These are phyloP conservation scores for Talaromyces islandicus DNA, from an alignment of 2,329 filamentous ascomycete genomes.

Conservation along the genomic window DNA sequence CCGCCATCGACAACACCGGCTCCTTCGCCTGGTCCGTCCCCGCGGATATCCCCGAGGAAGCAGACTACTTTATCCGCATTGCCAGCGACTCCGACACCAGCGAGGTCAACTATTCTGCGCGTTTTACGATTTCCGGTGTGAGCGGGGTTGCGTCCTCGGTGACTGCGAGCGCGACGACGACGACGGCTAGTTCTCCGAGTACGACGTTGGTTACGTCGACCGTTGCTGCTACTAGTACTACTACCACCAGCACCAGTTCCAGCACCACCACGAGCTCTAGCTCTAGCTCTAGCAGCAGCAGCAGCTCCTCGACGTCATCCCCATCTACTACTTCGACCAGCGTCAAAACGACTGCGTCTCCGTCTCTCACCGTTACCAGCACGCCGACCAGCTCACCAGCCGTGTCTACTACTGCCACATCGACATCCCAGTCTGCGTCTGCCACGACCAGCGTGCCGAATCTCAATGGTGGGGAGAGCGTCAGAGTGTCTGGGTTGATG, in stretches of 20 bases:
- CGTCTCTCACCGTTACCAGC: background rate
- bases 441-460: slow-evolving; percentile 20
- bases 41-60: slow-evolving; percentile 33
- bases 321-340: background rate
- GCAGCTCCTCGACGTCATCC: background rate
- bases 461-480: slow-evolving; percentile 23
- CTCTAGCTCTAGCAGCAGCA: slow-evolving; percentile 1
- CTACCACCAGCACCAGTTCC: slow-evolving; percentile 2
- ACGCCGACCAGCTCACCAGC: slow-evolving; percentile 11
- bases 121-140: slow-evolving; percentile 45
- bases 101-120: slow-evolving; percentile 48
- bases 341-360: background rate
- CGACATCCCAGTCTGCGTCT: slow-evolving; percentile 13
- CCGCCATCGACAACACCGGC: slow-evolving; percentile 43
- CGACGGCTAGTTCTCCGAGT: slow-evolving; percentile 16
- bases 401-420: slow-evolving; percentile 11
- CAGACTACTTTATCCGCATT: slow-evolving; percentile 51
- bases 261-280: background rate
- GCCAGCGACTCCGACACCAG: slow-evolving; percentile 39
- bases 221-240: slow-evolving; percentile 11
- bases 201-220: slow-evolving; percentile 8
- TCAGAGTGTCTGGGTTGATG: slow-evolving; percentile 30
- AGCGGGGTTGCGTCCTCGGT: slow-evolving; percentile 38
- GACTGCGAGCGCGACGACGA: slow-evolving; percentile 19
- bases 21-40: slow-evolving; percentile 45